Conservation (phyloP, 306 rosid genomes). For the Aeschynomene evenia region DNA sequence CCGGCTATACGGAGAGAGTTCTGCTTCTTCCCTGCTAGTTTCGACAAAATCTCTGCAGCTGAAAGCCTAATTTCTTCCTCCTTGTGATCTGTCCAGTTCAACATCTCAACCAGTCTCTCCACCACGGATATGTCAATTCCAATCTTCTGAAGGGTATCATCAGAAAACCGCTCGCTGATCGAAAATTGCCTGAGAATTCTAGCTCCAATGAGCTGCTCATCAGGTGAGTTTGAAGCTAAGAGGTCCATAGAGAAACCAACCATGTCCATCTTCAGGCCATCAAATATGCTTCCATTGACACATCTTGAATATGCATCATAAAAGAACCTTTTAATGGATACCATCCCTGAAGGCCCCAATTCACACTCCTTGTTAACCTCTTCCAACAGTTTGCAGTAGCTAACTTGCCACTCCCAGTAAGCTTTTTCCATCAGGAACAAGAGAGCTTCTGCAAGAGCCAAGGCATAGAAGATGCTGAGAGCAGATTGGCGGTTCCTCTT, state of each 20-base stretch:
- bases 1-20: constrained; percentile 75
- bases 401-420: constrained; percentile 73
- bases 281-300: constrained; percentile 71
- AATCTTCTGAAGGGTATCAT: constrained; percentile 79
- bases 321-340: constrained; percentile 66
- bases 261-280: constrained; percentile 88
- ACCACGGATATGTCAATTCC: constrained; percentile 57
- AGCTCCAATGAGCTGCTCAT: constrained; percentile 77
- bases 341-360: constrained; percentile 59
- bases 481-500: constrained; percentile 64
- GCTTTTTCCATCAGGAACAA: constrained; percentile 72
- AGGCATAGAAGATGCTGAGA: constrained; percentile 59
- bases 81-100: constrained; percentile 72
- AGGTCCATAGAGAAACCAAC: constrained; percentile 70
- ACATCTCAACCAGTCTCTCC: constrained; percentile 79
- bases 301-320: constrained; percentile 88
- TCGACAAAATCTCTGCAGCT: constrained; percentile 70
- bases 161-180: constrained; percentile 41
- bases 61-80: constrained; percentile 73
- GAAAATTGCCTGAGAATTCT: constrained; percentile 66
- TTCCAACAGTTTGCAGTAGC: constrained; percentile 57
- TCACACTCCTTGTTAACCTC: constrained; percentile 62
- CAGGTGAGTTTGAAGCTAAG: constrained; percentile 60
- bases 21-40: constrained; percentile 69
- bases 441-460: constrained; percentile 84